These are phyloP conservation scores for Picea sitchensis DNA, from an alignment of 75 land plant genomes.

Conservation along the genomic window DNA sequence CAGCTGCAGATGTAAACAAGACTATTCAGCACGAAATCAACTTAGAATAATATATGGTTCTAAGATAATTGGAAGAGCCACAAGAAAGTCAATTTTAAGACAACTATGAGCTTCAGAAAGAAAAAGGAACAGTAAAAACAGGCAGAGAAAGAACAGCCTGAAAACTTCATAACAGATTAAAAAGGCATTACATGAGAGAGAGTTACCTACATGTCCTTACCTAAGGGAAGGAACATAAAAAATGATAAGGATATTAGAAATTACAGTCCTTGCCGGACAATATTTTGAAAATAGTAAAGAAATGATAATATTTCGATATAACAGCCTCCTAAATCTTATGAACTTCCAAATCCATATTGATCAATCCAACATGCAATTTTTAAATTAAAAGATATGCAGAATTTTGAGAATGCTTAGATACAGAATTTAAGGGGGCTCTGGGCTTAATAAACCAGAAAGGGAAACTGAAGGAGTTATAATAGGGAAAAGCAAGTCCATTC, in stretches of 20 bases:
- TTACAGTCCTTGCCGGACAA: background rate
- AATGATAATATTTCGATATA: no score
- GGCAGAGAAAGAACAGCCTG: background rate
- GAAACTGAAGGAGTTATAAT: no score
- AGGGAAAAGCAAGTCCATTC: no score
- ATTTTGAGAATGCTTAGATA: no score
- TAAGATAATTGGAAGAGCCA: background rate
- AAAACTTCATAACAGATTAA: background rate
- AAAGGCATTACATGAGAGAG: background rate
- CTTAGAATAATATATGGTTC: background rate
- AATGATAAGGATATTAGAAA: background rate
- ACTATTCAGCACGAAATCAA: background rate
- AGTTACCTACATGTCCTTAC: background rate
- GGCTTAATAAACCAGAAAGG: no score
- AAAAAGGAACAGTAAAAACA: background rate
- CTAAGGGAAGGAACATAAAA: background rate
- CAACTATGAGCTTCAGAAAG: background rate
- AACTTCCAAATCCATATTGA: background rate
- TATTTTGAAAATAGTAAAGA: background rate
- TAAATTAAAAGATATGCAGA: background rate
- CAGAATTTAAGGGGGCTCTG: no score
- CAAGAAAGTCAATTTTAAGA: background rate
- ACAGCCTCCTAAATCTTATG: background rate
- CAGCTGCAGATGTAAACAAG: slow-evolving; percentile 40
- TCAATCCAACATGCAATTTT: background rate